phyloP scores from a whole-genome alignment of 495 filamentous ascomycete genomes.

The Daldinia decipiens region DNA sequence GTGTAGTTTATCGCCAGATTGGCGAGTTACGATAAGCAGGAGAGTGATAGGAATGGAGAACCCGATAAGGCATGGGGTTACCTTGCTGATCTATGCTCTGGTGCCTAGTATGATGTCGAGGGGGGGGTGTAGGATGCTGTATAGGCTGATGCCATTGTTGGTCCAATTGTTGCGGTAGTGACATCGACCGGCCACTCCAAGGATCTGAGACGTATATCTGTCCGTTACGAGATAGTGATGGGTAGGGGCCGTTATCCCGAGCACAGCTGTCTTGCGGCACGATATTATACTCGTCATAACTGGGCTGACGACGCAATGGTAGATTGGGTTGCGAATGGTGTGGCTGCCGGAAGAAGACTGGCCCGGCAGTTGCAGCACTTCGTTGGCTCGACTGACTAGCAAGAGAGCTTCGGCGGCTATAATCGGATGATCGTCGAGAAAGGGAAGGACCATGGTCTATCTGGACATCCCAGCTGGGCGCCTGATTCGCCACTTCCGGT shows the following conservation, averaged over 20 bases:
- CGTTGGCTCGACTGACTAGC: conserved; percentile 43
- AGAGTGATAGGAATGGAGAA: conserved; percentile 62
- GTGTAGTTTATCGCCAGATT: conserved; percentile 54
- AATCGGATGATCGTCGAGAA: conserved; percentile 40
- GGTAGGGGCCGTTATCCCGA: conserved; percentile 43
- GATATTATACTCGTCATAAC: conserved; percentile 54
- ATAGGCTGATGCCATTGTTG: conserved; percentile 45
- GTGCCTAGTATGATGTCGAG: conserved; percentile 53
- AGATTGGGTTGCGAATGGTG: conserved; percentile 41
- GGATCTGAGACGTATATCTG: conserved; percentile 44
- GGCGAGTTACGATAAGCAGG: conserved; percentile 58
- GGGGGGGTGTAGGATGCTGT: conserved; percentile 46
- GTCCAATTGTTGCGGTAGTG: conserved; percentile 35
- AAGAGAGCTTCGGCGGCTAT: conserved; percentile 46
- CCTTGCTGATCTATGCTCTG: conserved; percentile 50
- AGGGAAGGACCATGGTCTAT: conserved; percentile 46
- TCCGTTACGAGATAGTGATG: conserved; percentile 54
- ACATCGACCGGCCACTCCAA: conserved; percentile 48
- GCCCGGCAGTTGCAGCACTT: conserved; percentile 36
- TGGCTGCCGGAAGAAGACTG: conserved; percentile 35
- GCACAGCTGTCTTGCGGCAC: conserved; percentile 29
- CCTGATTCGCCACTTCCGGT: conserved; percentile 21
- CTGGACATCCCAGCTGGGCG: conserved; percentile 48
- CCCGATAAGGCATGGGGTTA: conserved; percentile 51
- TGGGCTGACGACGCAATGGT: conserved; percentile 53